Conservation (phyloP, 129 eudicot species). For the Escallonia herrerae region DNA sequence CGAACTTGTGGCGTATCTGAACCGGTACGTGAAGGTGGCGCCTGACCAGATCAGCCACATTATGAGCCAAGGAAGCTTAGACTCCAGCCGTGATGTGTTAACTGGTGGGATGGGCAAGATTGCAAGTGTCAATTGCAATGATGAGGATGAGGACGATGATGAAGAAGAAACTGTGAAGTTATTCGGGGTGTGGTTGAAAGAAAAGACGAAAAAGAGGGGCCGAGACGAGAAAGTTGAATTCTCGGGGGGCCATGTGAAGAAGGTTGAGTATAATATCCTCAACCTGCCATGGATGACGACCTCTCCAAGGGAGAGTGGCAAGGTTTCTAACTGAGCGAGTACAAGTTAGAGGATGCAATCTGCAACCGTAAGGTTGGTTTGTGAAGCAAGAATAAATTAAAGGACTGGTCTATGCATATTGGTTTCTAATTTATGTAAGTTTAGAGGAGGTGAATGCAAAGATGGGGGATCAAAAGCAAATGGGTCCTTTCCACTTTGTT, state of each 20-base stretch:
- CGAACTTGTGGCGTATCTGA: slow-evolving; percentile 44
- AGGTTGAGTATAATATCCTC: slow-evolving; percentile 27
- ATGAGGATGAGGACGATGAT: slow-evolving; percentile 27
- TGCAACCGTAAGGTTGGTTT: slow-evolving; percentile 6
- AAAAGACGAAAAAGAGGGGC: slow-evolving; percentile 52
- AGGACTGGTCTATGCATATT: neutral
- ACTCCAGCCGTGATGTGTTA: slow-evolving; percentile 17
- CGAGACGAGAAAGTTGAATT: slow-evolving; percentile 28
- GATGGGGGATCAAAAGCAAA: slow-evolving; percentile 12
- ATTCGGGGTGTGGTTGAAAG: slow-evolving; percentile 75
- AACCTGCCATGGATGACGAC: slow-evolving; percentile 22
- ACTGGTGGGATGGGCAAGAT: slow-evolving; percentile 19
- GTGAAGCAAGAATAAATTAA: neutral
- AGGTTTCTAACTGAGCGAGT: slow-evolving; percentile 41
- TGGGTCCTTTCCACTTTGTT: neutral
- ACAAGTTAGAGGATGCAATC: neutral
- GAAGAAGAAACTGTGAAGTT: slow-evolving; percentile 40
- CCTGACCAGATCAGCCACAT: slow-evolving; percentile 52
- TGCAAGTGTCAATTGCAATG: neutral
- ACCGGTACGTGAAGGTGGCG: slow-evolving; percentile 44
- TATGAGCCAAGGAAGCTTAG: slow-evolving; percentile 26
- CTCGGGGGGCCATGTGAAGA: slow-evolving; percentile 33
- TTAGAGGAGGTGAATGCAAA: neutral
- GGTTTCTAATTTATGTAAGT: neutral
- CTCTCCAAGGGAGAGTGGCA: slow-evolving; percentile 35